A percentile compares a stretch with the other conserved stretches of the same genome.
Conservation (phyloP, 169 alveolate genomes). For the Eimeria maxima region DNA sequence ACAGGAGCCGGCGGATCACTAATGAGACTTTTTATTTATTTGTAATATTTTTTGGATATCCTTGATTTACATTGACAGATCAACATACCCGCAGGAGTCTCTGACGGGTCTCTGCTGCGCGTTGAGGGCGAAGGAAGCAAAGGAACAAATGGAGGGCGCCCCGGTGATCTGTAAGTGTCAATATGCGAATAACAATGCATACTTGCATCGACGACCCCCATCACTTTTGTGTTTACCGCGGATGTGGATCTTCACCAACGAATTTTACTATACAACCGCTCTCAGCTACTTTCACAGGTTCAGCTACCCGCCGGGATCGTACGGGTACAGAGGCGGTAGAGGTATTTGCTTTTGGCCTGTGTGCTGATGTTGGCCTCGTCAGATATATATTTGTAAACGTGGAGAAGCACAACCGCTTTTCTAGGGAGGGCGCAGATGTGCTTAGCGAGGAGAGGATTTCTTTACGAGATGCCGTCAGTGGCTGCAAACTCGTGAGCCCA, state of each 20-base stretch:
- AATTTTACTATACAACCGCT: neutral
- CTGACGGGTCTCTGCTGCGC: constrained; percentile 49
- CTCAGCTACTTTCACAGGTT: neutral
- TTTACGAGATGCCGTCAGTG: constrained; percentile 32
- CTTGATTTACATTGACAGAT: neutral
- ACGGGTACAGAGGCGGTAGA: neutral
- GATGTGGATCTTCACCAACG: neutral
- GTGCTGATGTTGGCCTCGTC: neutral
- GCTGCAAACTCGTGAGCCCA: constrained; percentile 35
- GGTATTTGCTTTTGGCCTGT: neutral
- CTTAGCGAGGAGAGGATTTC: constrained; percentile 51
- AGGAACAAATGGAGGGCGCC: constrained; percentile 19
- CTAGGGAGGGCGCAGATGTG: constrained; percentile 68
- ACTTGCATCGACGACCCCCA: neutral
- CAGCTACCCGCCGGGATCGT: neutral
- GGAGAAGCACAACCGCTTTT: constrained; percentile 21
- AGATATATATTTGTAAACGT: constrained; percentile 38
- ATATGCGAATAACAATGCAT: neutral
- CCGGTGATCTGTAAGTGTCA: constrained; percentile 55
- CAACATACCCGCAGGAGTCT: constrained; percentile 52
- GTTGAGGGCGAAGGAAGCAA: constrained; percentile 72
- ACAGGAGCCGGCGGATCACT: no score
- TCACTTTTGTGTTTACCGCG: neutral
- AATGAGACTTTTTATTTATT: no score
- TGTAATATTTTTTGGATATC: no score